Base-by-base conservation (phyloP, 2,329 filamentous ascomycete genomes). In the Clarireedia sp. region DNA sequence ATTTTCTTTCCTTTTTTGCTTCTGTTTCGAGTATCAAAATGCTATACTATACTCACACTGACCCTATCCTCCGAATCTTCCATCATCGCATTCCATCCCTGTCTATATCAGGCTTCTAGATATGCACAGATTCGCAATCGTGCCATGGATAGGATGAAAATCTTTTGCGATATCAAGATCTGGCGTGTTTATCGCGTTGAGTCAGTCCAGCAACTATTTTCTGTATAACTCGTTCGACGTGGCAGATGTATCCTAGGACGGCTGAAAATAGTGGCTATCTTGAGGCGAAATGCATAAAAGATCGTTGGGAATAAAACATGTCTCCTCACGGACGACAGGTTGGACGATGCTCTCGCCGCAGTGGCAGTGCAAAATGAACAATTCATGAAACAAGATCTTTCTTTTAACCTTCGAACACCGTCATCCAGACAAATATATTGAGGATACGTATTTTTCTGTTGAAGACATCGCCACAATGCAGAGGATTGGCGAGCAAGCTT, bases 281-380 rank as follows among this genome's bases (percentile, higher is more conserved):
- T 21, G 37, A 48, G 51, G 52, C 51, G 23, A 49, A 49, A 48
- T 33, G 52, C 52, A 50, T 19, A 16, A 44, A 54, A 46, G 37
- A 47, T 54, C 41, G 26, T 50, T 38, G 52, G 46, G 52, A 50
- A 44, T 37, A 54, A 33, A 33, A 33, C 12, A 49, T 43, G 24
- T 36, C n/a, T 54, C 24, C 23, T 48, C 51, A 54, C 51, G 44
- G 51, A 54, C 51, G 36, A 54, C 36, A 49, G 45, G 45, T 43
- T 54, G 52, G 37, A 24, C 46, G 46, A 50, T 54, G 52, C 52
- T 19, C 19, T 26, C 12, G 36, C 45, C 46, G 46, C 47, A 43
- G 52, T 54, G 52, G 52, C 52, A 50, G 52, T 54, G 40, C 46
- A 47, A 14, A 14, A 12, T 16, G 21, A 23, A 24, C 19, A 21